Evolutionary conservation across 176 grass and related monocot species (phyloP).

Genomic region (Hordeum vulgare): MorexV3_pseudomolecules_assembly NC_058519.1:646304397-646304896

Average conservation of each 20-base stretch:
- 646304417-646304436: constrained; percentile 15
- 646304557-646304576: too few species aligned
- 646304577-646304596: too few species aligned
- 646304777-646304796: background rate
- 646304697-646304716: background rate
- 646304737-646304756: background rate
- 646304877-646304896: background rate
- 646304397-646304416: background rate
- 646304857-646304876: background rate
- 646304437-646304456: background rate
- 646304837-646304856: background rate
- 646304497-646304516: too few species aligned
- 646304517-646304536: too few species aligned
- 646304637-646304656: background rate
- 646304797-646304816: background rate
- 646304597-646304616: too few species aligned
- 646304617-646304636: too few species aligned
- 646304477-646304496: too few species aligned
- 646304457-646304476: background rate
- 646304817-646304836: background rate
- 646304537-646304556: too few species aligned
- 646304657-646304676: background rate
- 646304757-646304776: background rate
- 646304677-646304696: background rate
- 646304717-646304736: background rate